phyloP scores from a whole-genome alignment of 768 basidiomycete species.

The Rhizopogon sp. region DNA sequence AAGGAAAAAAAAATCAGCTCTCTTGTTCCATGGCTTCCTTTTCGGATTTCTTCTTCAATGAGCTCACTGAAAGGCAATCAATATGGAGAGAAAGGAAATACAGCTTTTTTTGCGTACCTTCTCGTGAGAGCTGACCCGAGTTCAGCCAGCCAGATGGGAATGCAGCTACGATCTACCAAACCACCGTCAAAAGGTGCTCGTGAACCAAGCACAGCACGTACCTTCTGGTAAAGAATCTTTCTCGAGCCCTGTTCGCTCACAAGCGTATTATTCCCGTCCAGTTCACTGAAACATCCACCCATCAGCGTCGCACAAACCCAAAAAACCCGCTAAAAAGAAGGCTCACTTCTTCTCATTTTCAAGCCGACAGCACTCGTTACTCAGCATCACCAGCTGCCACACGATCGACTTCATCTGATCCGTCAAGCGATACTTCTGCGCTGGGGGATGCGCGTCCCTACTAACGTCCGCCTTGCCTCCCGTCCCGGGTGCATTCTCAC shows the following conservation, averaged over 20 bases:
- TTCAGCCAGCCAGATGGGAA: constrained; percentile 86
- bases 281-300: constrained; percentile 26
- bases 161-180: constrained; percentile 60
- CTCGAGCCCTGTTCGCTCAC: constrained; percentile 79
- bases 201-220: constrained; percentile 18
- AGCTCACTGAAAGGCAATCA: constrained; percentile 50
- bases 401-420: constrained; percentile 76
- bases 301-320: not conserved
- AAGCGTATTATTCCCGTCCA: constrained; percentile 66
- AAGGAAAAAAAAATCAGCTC: constrained; percentile 7
- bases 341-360: constrained; percentile 62
- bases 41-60: constrained; percentile 80
- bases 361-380: constrained; percentile 74
- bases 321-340: not conserved
- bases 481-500: constrained; percentile 14
- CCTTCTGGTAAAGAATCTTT: constrained; percentile 79
- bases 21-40: constrained; percentile 67
- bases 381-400: constrained; percentile 77
- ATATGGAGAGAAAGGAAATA: not conserved
- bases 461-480: constrained; percentile 24
- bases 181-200: too few relatives aligned
- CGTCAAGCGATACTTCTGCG: constrained; percentile 73
- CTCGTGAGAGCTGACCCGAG: constrained; percentile 81
- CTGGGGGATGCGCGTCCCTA: constrained; percentile 53
- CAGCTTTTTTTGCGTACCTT: constrained; percentile 48